Evolutionary conservation across 495 filamentous ascomycete species (phyloP).

Genomic region (Neurospora sp.): DNA sequence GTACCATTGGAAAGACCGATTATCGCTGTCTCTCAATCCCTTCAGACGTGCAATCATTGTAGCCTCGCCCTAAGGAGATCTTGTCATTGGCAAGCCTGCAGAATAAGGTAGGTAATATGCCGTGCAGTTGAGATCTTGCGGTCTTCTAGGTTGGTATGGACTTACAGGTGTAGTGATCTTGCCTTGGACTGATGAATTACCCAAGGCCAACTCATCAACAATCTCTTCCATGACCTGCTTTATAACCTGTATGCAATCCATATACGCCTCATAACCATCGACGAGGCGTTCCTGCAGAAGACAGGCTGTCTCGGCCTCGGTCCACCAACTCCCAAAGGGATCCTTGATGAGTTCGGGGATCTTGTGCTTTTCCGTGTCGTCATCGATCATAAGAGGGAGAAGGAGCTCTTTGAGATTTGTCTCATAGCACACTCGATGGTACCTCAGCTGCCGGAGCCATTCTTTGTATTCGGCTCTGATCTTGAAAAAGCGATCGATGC

Average conservation of each 20-base stretch:
- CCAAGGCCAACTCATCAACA: slow-evolving; percentile 5
- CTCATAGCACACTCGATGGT: slow-evolving; percentile 6
- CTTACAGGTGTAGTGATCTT: background rate
- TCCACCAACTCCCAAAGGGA: slow-evolving; percentile 8
- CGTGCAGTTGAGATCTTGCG: slow-evolving; percentile 1
- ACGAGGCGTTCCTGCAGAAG: slow-evolving; percentile 1
- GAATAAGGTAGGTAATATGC: too few relatives aligned
- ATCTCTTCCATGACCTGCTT: slow-evolving; percentile 2
- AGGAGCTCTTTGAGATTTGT: slow-evolving; percentile 7
- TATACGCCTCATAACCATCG: slow-evolving; percentile 9
- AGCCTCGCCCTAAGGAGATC: background rate
- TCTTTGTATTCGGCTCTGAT: slow-evolving; percentile 18
- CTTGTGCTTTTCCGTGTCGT: background rate
- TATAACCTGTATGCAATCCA: slow-evolving; percentile 8
- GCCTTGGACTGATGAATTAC: background rate
- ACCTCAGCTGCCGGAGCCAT: slow-evolving; percentile 14
- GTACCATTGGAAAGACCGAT: background rate
- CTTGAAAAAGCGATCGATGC: slow-evolving; percentile 15
- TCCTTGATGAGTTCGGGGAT: slow-evolving; percentile 2
- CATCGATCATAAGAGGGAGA: slow-evolving; percentile 5
- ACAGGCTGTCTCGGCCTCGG: background rate
- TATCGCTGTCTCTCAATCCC: background rate
- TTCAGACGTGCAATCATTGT: background rate
- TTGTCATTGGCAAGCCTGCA: background rate
- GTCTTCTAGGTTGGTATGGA: too few relatives aligned